Base-by-base conservation (phyloP, 192 early-diverging fungal species). In the Coemansia sp. region DNA sequence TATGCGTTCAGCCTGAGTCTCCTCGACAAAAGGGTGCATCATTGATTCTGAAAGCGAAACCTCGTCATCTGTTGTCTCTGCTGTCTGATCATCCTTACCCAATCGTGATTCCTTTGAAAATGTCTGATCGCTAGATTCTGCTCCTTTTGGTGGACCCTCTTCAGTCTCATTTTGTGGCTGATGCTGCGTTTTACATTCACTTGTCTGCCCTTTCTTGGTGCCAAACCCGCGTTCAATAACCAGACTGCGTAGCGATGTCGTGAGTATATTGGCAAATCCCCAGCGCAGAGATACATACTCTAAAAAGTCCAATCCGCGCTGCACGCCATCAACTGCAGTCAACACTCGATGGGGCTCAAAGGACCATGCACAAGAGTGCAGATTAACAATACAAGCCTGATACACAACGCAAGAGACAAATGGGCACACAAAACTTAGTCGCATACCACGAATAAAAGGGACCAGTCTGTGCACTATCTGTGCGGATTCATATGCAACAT, bases 181-280 rank as follows among this genome's bases (percentile, higher is more conserved):
- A 1, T 44, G 38, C 16, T 44, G 22, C 52, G 19, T 24, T 16
- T 1, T 23, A 28, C 10, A 18, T 24, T 26, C 52, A 2, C 7
- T 25, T 16, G 19, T 28, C 27, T 19, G 27, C 54, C 7, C 5
- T 24, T 28, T 16, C 25, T 23, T 14, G 31, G 50, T 22, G 8
- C 73, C 73, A 58, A 80, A 74, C 9, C 73, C 77, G 21, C 73
- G 66, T 51, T 81, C 78, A n/a, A 75, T 56, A 32, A 81, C 41
- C 30, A 81, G 44, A 48, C 57, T 64, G 28, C 69, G 68, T 32
- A 81, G 47, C 23, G 78, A 65, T 38, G 65, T 71, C 14, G 69
- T 75, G 49, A 81, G 38, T 5, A 75, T 57, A 26, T 63, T 41
- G 3, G 78, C 56, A 53, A 81, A 81, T 0, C 62, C 78, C 78